A percentile compares a stretch with the other conserved stretches of the same genome.
Evolutionary conservation across 1,139 yeast genomes (phyloP).

Genomic region (Candida neerlandica): DNA sequence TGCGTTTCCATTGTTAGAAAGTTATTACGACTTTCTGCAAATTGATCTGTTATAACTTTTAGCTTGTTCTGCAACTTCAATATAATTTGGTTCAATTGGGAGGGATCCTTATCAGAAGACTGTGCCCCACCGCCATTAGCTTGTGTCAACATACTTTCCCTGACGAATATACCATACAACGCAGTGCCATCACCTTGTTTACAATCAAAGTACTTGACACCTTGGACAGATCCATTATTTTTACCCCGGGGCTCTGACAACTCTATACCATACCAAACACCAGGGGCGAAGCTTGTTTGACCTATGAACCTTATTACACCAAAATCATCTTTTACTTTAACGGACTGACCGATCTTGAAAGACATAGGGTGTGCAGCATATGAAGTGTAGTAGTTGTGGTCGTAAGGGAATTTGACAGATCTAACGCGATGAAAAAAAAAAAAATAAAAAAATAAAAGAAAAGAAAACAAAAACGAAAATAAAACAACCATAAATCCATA

Average conservation of each 20-base stretch:
- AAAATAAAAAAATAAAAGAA: background rate
- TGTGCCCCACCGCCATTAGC: background rate
- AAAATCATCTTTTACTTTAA: conserved; percentile 39
- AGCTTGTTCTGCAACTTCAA: conserved; percentile 46
- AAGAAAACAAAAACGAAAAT: background rate
- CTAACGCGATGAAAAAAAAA: conserved; percentile 4
- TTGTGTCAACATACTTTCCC: conserved; percentile 21
- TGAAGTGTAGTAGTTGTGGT: background rate
- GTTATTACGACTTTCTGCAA: conserved; percentile 23
- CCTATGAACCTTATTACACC: conserved; percentile 58
- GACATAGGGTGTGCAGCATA: conserved; percentile 6
- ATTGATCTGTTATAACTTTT: conserved; percentile 32
- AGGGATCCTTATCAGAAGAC: conserved; percentile 6
- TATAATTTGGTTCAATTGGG: conserved; percentile 40
- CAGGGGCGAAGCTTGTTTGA: conserved; percentile 58
- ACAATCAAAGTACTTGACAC: conserved; percentile 62
- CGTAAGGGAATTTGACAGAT: background rate
- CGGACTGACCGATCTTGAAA: conserved; percentile 40
- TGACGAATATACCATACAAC: conserved; percentile 63
- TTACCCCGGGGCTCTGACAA: conserved; percentile 67
- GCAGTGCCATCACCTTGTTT: conserved; percentile 24
- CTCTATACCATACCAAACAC: conserved; percentile 81
- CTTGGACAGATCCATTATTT: conserved; percentile 77
- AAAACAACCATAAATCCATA: background rate
- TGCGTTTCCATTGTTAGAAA: conserved; percentile 22